phyloP scores from a whole-genome alignment of 805 yeast species.

The Clavispora phyllophila region DNA sequence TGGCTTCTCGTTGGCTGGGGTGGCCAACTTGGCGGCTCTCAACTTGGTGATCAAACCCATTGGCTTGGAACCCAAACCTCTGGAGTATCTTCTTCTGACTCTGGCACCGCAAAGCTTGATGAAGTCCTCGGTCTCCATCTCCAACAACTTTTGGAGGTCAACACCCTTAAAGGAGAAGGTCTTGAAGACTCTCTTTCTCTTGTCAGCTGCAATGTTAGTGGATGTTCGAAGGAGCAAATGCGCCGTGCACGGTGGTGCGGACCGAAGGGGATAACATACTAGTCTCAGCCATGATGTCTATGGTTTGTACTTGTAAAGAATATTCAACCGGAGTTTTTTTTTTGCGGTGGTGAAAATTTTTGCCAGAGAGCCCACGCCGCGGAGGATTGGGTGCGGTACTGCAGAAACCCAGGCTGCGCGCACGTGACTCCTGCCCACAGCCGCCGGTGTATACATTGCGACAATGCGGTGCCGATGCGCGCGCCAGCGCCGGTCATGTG shows the following conservation, averaged over 20 bases:
- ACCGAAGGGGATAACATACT: too few relatives aligned
- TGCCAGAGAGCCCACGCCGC: slow-evolving; percentile 9
- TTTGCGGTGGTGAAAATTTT: slow-evolving; percentile 13
- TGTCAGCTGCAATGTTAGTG: slow-evolving; percentile 38
- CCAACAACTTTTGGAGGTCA: slow-evolving; percentile 89
- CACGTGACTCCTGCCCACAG: background rate
- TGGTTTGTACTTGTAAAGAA: slow-evolving; percentile 12
- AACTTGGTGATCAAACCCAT: slow-evolving; percentile 94
- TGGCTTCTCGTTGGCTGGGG: slow-evolving; percentile 94
- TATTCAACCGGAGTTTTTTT: background rate
- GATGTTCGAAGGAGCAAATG: background rate
- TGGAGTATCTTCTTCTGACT: slow-evolving; percentile 99
- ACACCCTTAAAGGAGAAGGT: slow-evolving; percentile 99
- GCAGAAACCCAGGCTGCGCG: background rate
- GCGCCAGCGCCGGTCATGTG: too few relatives aligned
- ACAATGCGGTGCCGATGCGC: too few relatives aligned
- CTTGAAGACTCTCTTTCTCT: slow-evolving; percentile 90
- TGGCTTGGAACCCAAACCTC: slow-evolving; percentile 95
- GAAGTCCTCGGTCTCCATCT: slow-evolving; percentile 94
- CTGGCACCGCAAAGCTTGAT: slow-evolving; percentile 95
- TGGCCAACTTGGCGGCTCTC: slow-evolving; percentile 92
- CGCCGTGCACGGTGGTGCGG: background rate
- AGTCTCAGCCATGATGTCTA: slow-evolving; percentile 20
- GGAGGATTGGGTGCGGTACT: slow-evolving; percentile 5
- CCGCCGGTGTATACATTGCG: too few relatives aligned